Conservation (phyloP, 2,329 filamentous ascomycete species). For the Fonsecaea pedrosoi region DNA sequence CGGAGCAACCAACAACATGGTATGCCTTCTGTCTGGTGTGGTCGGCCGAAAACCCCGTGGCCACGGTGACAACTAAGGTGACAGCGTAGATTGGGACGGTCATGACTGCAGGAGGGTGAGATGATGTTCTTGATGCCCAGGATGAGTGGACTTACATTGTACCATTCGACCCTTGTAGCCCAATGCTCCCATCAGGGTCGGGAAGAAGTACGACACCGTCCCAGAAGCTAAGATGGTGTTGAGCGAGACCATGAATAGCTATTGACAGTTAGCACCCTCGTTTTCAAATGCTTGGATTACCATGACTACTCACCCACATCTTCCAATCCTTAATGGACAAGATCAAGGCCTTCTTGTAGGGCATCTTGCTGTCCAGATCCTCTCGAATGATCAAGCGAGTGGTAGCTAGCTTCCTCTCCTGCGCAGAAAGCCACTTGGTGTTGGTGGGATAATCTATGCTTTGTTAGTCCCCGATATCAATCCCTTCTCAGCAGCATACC, state of each 20-base stretch:
- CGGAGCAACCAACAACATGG: slow-evolving; percentile 24
- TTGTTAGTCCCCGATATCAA: slow-evolving; percentile 41
- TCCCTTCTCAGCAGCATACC: slow-evolving; percentile 37
- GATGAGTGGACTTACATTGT: slow-evolving; percentile 20
- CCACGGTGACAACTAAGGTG: slow-evolving; percentile 22
- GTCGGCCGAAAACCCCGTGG: slow-evolving; percentile 25
- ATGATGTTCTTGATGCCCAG: not conserved
- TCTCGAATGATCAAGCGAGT: slow-evolving; percentile 37
- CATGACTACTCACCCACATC: slow-evolving; percentile 24
- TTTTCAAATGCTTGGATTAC: not conserved
- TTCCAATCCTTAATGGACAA: slow-evolving; percentile 24
- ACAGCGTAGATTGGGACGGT: slow-evolving; percentile 28
- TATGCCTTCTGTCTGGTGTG: slow-evolving; percentile 27
- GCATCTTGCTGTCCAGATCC: slow-evolving; percentile 27
- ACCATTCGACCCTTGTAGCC: slow-evolving; percentile 28
- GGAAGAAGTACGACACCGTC: slow-evolving; percentile 29
- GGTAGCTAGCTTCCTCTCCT: slow-evolving; percentile 57
- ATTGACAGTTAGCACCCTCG: slow-evolving; percentile 6
- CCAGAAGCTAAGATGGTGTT: slow-evolving; percentile 28
- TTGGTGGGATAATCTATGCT: slow-evolving; percentile 51
- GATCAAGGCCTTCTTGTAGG: slow-evolving; percentile 25
- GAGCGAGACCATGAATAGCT: slow-evolving; percentile 28
- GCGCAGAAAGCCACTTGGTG: slow-evolving; percentile 48
- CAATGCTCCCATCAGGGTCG: slow-evolving; percentile 25
- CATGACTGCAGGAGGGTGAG: slow-evolving; percentile 23